Base-by-base conservation (phyloP, 2,329 filamentous ascomycete species). In the Fonsecaea pugnacius region DNA sequence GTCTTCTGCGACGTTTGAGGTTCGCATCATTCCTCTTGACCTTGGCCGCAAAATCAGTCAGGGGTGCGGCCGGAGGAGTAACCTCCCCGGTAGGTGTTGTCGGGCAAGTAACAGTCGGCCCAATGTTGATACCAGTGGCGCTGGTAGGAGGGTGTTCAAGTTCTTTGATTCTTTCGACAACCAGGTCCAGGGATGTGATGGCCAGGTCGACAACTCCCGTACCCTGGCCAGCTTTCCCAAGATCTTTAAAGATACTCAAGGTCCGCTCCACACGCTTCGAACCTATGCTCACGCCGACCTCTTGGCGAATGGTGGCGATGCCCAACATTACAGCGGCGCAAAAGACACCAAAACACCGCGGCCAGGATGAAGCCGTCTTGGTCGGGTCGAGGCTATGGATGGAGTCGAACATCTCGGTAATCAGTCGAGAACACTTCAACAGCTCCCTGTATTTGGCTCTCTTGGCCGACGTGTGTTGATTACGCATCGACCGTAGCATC, bases 261-360 rank as follows among this genome's bases (percentile, higher is more conserved):
- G 46, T 50, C 14, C 18, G 51, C 43, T 66, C 40, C 9, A 68
- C 48, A 14, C 66, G 64, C 18, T 57, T 43, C 10, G 52, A 51
- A 24, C 66, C 66, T 24, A 58, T 61, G 50, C 64, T 40, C 14
- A 68, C 36, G n/a, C 66, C 66, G 14, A 58, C 57, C 16, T 68
- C 64, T 52, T 56, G 58, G 12, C 66, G 61, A 2, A 68, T 48
- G 21, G 54, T 62, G 35, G 64, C 64, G 46, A 68, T 66, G 38
- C 63, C 66, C 36, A 68, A 27, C 38, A 68, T 60, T 2, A 48
- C 38, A 5, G 59, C 58, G 8, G 64, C 66, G 40, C 58, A 68
- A 54, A 62, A 66, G 14, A 66, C 48, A 14, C 66, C 66, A 48
- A 68, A 66, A 40, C 66, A 68, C 8, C 64, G 63, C 10, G 63